Evolutionary conservation across 2,329 filamentous ascomycete genomes (phyloP).

Genomic region (Geosmithia putterillii): DNA sequence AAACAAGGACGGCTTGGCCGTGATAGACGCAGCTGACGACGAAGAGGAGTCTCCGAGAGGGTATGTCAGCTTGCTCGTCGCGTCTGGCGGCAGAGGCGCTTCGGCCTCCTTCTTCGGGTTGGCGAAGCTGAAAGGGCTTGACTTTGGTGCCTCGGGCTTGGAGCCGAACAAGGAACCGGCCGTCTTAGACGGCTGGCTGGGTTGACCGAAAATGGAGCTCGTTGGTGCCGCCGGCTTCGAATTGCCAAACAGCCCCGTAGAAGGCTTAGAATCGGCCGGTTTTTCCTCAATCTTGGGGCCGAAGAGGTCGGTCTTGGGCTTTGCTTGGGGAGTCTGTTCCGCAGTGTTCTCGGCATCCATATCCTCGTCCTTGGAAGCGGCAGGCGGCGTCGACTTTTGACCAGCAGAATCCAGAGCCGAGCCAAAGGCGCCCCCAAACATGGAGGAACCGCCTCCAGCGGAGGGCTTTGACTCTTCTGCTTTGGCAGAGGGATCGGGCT

Average conservation of each 20-base stretch:
- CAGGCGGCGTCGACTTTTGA: conserved; percentile 23
- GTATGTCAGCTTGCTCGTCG: conserved; percentile 39
- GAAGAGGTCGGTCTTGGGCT: conserved; percentile 18
- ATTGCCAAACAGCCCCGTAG: conserved; percentile 36
- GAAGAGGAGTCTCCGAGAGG: conserved; percentile 37
- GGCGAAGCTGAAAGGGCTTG: conserved; percentile 9
- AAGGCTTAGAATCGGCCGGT: conserved; percentile 37
- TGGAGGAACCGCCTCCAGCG: conserved; percentile 24
- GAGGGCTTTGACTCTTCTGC: conserved; percentile 39
- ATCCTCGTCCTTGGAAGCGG: conserved; percentile 34
- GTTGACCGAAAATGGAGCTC: conserved; percentile 11
- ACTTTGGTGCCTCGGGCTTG: conserved; percentile 7
- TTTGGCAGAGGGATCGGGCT: conserved; percentile 47
- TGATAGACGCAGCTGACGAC: conserved; percentile 32
- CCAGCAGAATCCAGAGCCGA: conserved; percentile 39
- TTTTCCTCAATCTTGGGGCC: conserved; percentile 13
- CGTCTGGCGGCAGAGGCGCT: conserved; percentile 39
- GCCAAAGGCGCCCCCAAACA: conserved; percentile 52
- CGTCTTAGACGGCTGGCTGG: background rate
- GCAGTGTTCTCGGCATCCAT: conserved; percentile 30
- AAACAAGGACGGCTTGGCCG: conserved; percentile 14
- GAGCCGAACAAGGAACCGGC: conserved; percentile 12
- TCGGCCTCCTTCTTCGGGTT: conserved; percentile 14
- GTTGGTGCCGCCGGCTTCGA: conserved; percentile 18
- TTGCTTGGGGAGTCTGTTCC: conserved; percentile 22